Evolutionary conservation across 371 early-diverging fungal genomes (phyloP), one percentile per base, ranked within the genome.

Genomic region (Circinella umbellata): DNA sequence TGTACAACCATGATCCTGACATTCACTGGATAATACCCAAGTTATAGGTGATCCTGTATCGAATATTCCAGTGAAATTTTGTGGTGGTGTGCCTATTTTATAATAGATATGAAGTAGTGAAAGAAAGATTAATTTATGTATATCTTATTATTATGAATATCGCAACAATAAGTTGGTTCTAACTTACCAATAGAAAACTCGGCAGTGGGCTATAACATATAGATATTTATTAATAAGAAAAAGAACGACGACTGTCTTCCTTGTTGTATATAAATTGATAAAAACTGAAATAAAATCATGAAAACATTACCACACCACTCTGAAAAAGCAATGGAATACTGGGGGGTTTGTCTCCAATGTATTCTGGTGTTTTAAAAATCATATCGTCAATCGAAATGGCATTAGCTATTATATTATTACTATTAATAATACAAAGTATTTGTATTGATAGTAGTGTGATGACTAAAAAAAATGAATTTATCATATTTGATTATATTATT

Each of bases 11-110:
- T 35, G 59, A 4, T 74, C 66, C 3, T 54, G 66, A 72, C 79
- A 79, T 68, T 69, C 36, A 20, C 67, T 72, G 7, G 79, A 79
- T 60, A 74, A 70, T 13, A 71, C 71, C 69, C 75, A 79, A 1
- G 76, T 71, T 5, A 79, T 55, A 13, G 73, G 73, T n/a, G 79
- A 66, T 8, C 68, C 74, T 2, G 79, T 79, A 65, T 79, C 79
- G 61, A 79, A 79, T 15, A 79, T 57, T 3, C 74, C 79, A 3
- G 70, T 47, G 36, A 76, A 76, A 1, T 74, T 60, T 51, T 79
- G 79, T 3, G 59, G 66, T 20, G 79, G 77, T 27, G 73, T 76
- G 42, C 79, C 79, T 73, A 42, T 42, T 2, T 42, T 39, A 11
- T 18, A 42, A 51, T 51, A 17, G 15, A 51, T 51, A 27, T 27